Percentiles rank a stretch among this genome's conserved stretches.
Evolutionary conservation across 805 yeast species (phyloP).

Genomic region (Zygosaccharomyces lentus): DNA sequence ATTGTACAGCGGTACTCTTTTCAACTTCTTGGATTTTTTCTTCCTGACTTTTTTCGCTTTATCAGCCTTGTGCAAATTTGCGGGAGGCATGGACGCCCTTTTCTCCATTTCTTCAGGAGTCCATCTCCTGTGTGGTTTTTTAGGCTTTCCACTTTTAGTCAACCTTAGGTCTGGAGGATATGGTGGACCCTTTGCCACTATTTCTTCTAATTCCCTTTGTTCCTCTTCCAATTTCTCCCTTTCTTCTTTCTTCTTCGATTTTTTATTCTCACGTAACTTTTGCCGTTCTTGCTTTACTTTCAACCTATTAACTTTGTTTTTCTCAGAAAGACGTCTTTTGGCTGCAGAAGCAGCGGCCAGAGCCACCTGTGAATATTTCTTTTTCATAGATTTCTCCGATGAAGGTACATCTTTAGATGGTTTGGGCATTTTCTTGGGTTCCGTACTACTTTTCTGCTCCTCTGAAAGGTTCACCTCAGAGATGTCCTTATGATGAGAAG

Average conservation of each 20-base stretch:
- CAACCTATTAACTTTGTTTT: conserved; percentile 16
- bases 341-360: conserved; percentile 30
- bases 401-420: conserved; percentile 17
- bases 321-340: conserved; percentile 22
- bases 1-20: conserved; percentile 25
- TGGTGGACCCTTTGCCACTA: conserved; percentile 35
- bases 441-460: background rate
- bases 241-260: conserved; percentile 19
- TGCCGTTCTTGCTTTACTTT: conserved; percentile 19
- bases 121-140: conserved; percentile 34
- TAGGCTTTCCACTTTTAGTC: conserved; percentile 33
- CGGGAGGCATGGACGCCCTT: conserved; percentile 21
- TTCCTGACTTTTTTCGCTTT: conserved; percentile 20
- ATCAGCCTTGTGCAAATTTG: conserved; percentile 15
- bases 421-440: conserved; percentile 1
- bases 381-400: conserved; percentile 18
- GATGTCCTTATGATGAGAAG: conserved; percentile 4
- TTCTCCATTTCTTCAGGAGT: conserved; percentile 32
- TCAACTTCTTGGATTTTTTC: conserved; percentile 21
- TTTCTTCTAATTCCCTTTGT: conserved; percentile 28
- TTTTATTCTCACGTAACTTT: conserved; percentile 20
- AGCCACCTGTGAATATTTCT: conserved; percentile 21
- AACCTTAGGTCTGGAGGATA: conserved; percentile 31
- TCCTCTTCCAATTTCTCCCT: conserved; percentile 23
- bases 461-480: background rate